These are phyloP conservation scores for Alnus rubra DNA, from an alignment of 306 rosid species.

Conservation along the genomic window DNA sequence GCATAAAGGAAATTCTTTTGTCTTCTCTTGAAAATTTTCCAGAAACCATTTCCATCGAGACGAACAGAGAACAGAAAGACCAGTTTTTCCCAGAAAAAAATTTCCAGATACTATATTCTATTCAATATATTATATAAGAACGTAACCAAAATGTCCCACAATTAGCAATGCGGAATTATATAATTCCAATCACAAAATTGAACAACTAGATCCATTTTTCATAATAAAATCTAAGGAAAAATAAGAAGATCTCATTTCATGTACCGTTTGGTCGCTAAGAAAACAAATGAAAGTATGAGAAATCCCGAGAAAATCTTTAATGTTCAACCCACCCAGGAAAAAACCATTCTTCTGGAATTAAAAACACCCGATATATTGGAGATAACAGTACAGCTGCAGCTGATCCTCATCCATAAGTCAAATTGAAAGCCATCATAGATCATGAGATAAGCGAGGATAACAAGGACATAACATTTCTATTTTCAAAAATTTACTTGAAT, in stretches of 20 bases:
- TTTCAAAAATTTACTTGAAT: background rate
- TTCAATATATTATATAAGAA: background rate
- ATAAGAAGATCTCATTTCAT: background rate
- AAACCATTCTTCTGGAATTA: background rate
- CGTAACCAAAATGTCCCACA: background rate
- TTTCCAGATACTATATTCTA: background rate
- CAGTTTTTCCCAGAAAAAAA: background rate
- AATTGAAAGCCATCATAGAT: no score
- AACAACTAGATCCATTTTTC: background rate
- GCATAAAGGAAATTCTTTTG: background rate
- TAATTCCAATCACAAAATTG: background rate
- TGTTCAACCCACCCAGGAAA: background rate
- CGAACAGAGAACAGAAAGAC: conserved; percentile 1
- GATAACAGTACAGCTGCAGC: no score
- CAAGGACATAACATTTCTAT: no score
- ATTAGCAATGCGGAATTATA: background rate
- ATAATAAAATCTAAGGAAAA: background rate
- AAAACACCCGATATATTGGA: no score
- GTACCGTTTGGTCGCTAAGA: background rate
- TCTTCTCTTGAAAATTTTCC: background rate
- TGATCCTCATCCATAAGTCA: no score
- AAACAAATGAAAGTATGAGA: background rate
- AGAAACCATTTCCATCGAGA: conserved; percentile 8
- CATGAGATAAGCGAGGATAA: no score
- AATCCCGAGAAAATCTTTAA: background rate